These are phyloP conservation scores for Metschnikowia cerradonensis DNA, from an alignment of 805 yeast species.

Conservation along the genomic window DNA sequence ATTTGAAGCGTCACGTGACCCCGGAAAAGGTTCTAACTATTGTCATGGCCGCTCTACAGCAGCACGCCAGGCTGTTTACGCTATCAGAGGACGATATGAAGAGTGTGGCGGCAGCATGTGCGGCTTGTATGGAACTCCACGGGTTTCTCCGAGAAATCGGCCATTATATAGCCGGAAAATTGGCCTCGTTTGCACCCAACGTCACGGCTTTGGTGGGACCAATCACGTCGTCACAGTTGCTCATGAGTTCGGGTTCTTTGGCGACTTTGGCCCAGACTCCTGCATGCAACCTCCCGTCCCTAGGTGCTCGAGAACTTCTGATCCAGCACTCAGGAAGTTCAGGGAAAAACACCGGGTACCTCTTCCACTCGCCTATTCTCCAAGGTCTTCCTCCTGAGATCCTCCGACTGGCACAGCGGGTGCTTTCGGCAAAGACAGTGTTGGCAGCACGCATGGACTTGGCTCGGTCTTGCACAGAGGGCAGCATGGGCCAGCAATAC, in stretches of 20 bases:
- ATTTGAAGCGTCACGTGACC: constrained; percentile 43
- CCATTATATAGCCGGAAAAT: constrained; percentile 51
- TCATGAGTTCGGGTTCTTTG: constrained; percentile 68
- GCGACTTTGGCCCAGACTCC: constrained; percentile 64
- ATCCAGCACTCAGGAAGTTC: constrained; percentile 34
- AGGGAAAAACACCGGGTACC: constrained; percentile 62
- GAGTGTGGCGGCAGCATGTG: constrained; percentile 43
- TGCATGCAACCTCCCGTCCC: constrained; percentile 76
- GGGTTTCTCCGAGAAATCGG: constrained; percentile 43
- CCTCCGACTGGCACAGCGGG: constrained; percentile 68
- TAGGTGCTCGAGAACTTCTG: constrained; percentile 53
- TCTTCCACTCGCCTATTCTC: constrained; percentile 58
- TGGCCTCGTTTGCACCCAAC: constrained; percentile 73
- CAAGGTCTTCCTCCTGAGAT: constrained; percentile 55
- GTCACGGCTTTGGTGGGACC: constrained; percentile 69
- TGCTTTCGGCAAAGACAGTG: constrained; percentile 72
- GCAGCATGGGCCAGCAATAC: constrained; percentile 56
- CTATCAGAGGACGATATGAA: constrained; percentile 29
- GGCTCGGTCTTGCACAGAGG: constrained; percentile 39
- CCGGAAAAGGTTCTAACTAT: constrained; percentile 69
- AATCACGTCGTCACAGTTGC: constrained; percentile 64
- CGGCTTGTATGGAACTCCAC: constrained; percentile 44
- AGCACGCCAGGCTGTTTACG: constrained; percentile 17
- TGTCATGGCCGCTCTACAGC: constrained; percentile 65
- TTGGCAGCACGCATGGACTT: constrained; percentile 82